Base-by-base conservation (phyloP, 1,139 yeast species). In the Citeromyces hawaiiensis region DNA sequence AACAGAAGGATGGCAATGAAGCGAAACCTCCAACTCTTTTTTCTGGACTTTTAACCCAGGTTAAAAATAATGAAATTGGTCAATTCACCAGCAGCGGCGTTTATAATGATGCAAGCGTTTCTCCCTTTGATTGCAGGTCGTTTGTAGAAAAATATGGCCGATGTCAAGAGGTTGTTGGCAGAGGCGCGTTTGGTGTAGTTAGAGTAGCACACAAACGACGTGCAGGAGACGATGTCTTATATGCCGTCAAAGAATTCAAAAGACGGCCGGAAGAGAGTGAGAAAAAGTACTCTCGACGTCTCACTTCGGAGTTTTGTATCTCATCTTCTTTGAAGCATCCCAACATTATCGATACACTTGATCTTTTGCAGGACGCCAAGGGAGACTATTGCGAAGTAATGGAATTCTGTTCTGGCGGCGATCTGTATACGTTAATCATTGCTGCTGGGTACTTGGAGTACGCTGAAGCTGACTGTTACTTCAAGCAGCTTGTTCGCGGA, bases 391-490 rank as follows among this genome's bases (percentile, higher is more conserved):
- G 94, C 57, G 96, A 87, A 61, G 96, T 91, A 38, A 86, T 91
- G 96, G 96, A 91, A 61, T 91, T 76, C 53, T 91, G 97, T 56
- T 72, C 88, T 1, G 97, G 96, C 32, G 98, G 98, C 41, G 97
- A 91, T 57, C 64, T 91, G 44, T 91, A 83, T 58, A 80, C 95
- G 1, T 65, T 87, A 43, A 83, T 91, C 48, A 72, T 86, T 40
- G 81, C 94, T 1, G 73, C 87, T 17, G 95, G 94, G 15, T 83
- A 80, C 51, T 64, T 91, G 43, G 94, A 85, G 51, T 78, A 76
- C 45, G 71, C 76, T 13, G 97, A 91, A 58, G 95, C 97, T 4
- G 96, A 91, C 58, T 91, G 97, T 59, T 87, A 85, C 55, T 87
- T 91, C 65, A 88, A 88, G 56, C 97, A 91, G 56, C 65, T 91